These are phyloP conservation scores for Cordyceps cateniannulata DNA, from an alignment of 2,329 filamentous ascomycete species.

Conservation along the genomic window DNA sequence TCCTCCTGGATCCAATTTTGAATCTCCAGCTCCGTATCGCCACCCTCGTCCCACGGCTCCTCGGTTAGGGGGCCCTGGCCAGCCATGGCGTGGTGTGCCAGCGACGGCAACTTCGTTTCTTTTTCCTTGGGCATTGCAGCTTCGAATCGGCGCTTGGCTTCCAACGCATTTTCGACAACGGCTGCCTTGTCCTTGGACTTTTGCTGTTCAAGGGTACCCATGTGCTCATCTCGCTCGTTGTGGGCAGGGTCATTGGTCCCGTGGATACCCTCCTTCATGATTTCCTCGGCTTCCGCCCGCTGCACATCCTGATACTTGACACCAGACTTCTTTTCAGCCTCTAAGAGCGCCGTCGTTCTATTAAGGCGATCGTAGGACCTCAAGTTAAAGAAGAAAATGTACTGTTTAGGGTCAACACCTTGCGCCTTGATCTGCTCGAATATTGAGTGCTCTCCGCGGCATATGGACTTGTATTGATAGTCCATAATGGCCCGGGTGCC, in stretches of 20 bases:
- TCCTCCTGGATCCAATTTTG: conserved; percentile 93
- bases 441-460: conserved; percentile 85
- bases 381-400: conserved; percentile 93
- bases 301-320: conserved; percentile 83
- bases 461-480: conserved; percentile 96
- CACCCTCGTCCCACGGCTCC: conserved; percentile 72
- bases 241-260: conserved; percentile 41
- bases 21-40: conserved; percentile 67
- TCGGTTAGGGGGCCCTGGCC: conserved; percentile 51
- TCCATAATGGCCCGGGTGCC: conserved; percentile 96
- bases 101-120: conserved; percentile 34
- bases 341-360: conserved; percentile 64
- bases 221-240: conserved; percentile 42
- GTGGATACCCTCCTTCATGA: conserved; percentile 71
- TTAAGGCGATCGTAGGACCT: conserved; percentile 90
- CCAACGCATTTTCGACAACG: conserved; percentile 30
- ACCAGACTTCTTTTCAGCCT: conserved; percentile 73
- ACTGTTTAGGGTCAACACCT: conserved; percentile 68
- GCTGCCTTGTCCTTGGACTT: conserved; percentile 31
- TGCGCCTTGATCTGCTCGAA: conserved; percentile 67
- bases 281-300: conserved; percentile 78
- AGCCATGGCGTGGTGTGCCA: conserved; percentile 79
- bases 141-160: conserved; percentile 49
- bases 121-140: conserved; percentile 34
- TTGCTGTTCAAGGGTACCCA: conserved; percentile 35